These are phyloP conservation scores for Puccinia novopanici DNA, from an alignment of 1,284 basidiomycete genomes.

Conservation along the genomic window DNA sequence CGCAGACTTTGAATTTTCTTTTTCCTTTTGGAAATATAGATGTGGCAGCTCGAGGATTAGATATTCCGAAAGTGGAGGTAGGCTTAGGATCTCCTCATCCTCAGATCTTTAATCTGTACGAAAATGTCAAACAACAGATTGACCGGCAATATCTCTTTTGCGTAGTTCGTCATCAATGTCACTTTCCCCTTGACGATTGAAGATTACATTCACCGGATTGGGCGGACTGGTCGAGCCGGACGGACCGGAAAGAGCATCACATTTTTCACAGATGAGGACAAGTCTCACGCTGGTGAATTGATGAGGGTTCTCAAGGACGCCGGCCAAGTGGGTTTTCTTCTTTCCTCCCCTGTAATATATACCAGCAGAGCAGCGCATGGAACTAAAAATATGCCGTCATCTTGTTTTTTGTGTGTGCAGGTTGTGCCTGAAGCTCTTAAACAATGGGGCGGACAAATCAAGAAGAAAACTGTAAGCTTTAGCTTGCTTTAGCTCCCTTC, in stretches of 20 bases:
- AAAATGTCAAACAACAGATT: background rate
- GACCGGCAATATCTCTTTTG: background rate
- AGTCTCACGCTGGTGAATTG: slow-evolving; percentile 86
- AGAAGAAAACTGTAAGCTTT: slow-evolving; percentile 48
- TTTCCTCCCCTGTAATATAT: background rate
- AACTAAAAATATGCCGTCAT: too few species aligned
- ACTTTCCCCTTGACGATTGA: slow-evolving; percentile 93
- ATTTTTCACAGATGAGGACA: slow-evolving; percentile 72
- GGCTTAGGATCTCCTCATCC: slow-evolving; percentile 36
- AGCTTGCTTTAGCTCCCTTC: background rate
- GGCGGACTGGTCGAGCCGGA: slow-evolving; percentile 90
- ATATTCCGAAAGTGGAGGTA: slow-evolving; percentile 91
- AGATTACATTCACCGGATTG: slow-evolving; percentile 89
- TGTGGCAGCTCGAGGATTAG: slow-evolving; percentile 91
- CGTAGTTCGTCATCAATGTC: slow-evolving; percentile 62
- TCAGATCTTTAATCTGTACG: background rate
- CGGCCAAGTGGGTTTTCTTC: slow-evolving; percentile 64
- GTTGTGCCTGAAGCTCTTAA: slow-evolving; percentile 41
- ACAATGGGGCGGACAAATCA: slow-evolving; percentile 48
- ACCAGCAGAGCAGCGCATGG: too few species aligned
- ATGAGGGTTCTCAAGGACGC: slow-evolving; percentile 87
- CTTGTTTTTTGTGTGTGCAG: too few species aligned
- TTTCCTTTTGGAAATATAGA: slow-evolving; percentile 62
- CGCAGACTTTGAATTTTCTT: background rate
- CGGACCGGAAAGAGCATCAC: slow-evolving; percentile 89